Conservation (phyloP, 352 stramenopile species). For the Globisporangium takayamanum region DNA sequence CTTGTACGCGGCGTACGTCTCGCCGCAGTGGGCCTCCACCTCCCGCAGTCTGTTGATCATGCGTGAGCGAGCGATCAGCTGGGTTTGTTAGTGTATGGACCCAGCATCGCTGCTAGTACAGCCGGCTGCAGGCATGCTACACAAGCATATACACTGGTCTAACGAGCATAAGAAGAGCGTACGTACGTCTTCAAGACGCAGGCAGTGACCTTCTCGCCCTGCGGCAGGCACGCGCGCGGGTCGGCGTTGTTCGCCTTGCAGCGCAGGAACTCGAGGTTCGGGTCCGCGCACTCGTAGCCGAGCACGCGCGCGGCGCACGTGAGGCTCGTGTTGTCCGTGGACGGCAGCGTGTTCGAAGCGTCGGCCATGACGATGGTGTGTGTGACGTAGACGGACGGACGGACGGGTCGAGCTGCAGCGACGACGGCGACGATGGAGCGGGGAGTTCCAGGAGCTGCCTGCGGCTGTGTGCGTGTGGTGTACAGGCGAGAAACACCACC, state of each 20-base stretch:
- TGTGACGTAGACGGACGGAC: not conserved
- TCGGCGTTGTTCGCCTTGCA: conserved; percentile 84
- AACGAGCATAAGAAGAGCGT: not conserved
- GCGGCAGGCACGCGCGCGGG: conserved; percentile 68
- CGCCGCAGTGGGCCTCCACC: conserved; percentile 78
- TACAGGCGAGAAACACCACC: not conserved
- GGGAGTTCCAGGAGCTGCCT: not conserved
- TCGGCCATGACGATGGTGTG: conserved; percentile 30
- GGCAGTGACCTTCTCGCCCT: conserved; percentile 85
- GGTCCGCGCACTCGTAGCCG: conserved; percentile 73
- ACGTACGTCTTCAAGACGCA: conserved; percentile 84
- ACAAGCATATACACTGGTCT: not conserved
- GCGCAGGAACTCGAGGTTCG: conserved; percentile 81
- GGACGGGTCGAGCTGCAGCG: not conserved
- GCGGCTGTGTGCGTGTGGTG: not conserved
- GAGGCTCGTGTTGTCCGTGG: conserved; percentile 86
- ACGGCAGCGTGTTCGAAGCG: conserved; percentile 53
- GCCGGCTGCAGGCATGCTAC: not conserved
- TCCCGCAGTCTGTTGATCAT: conserved; percentile 47
- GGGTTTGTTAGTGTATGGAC: no score
- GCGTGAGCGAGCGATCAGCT: no score
- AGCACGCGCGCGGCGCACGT: conserved; percentile 79
- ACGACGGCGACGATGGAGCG: not conserved
- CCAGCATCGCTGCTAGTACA: not conserved
- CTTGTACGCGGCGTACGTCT: conserved; percentile 85